Conservation (phyloP, 2,329 filamentous ascomycete genomes). For the Ophiocordyceps polyrhachis-furcata region DNA sequence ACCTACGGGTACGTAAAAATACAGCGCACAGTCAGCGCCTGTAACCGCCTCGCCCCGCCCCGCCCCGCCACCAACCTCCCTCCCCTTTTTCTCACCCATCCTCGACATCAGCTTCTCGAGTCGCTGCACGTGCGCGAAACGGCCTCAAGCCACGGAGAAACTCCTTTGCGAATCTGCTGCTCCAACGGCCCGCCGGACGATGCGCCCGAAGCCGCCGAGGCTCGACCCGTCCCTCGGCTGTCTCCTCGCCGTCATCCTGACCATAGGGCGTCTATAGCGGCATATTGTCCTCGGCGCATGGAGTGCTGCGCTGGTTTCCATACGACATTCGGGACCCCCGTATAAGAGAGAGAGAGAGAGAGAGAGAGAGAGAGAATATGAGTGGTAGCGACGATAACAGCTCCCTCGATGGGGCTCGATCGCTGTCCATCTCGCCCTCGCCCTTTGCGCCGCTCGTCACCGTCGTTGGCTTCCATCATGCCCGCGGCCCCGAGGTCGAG, state of each 20-base stretch:
- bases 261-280: not conserved
- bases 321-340: not conserved
- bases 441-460: conserved; percentile 52
- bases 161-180: not conserved
- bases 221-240: too few relatives aligned
- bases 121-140: not conserved
- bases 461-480: conserved; percentile 73
- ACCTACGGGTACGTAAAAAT: too few relatives aligned
- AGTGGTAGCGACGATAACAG: conserved; percentile 4
- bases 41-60: not conserved
- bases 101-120: not conserved
- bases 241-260: not conserved
- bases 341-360: not conserved
- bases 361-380: not conserved
- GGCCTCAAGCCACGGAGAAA: not conserved
- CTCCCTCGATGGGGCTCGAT: conserved; percentile 8
- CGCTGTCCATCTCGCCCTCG: conserved; percentile 9
- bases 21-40: not conserved
- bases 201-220: not conserved
- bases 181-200: not conserved
- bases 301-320: not conserved
- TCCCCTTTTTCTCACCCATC: not conserved
- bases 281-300: not conserved
- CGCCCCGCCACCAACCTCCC: not conserved
- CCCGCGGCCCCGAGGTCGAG: conserved; percentile 80